Evolutionary conservation across 2,329 filamentous ascomycete genomes (phyloP), one percentile per base, ranked within the genome.

Genomic region (Microascus cirrosus): DNA sequence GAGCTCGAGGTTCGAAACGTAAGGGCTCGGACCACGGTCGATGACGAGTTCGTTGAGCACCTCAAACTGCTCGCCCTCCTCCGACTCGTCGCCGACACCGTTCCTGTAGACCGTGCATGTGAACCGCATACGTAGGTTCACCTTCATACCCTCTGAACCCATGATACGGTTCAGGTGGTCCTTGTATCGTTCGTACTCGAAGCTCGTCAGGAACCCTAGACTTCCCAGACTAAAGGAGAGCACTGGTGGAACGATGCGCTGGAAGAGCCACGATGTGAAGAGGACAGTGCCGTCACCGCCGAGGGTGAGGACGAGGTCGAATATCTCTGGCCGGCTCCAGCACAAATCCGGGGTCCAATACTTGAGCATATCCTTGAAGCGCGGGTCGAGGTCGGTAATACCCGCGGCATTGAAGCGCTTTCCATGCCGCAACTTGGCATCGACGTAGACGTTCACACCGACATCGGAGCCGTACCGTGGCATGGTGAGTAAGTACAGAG

Each of bases 21-120:
- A 99, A 22, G 93, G 92, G 18, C 90, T 95, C 66, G 94, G 94
- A 62, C 94, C 94, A 60, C 94, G 89, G 74, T 99, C 94, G 65
- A 99, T 97, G 71, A 99, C 93, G 56, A 99, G 85, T 74, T 99
- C 94, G 73, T 99, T 99, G 62, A 99, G 84, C 22, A 99, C 93
- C 74, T 99, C 94, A 62, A 96, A 97, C 66, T 96, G 92, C 74
- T 97, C 93, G 52, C 87, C 90, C 71, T 96, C 92, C 64, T 94
- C 87, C 63, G 86, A 81, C 45, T 84, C 83, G n/a, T 82, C 78
- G 1, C 74, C 67, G 2, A 74, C 71, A 34, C 81, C 83, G 63
- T 86, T 80, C 52, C 93, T 87, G 75, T 93, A 96, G 10, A 99
- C 92, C 0, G 94, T 97, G 74, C 93, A 97, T 18, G 94, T 99